Base-by-base conservation (phyloP, 768 basidiomycete genomes). In the Macrolepiota dolichaula region DNA sequence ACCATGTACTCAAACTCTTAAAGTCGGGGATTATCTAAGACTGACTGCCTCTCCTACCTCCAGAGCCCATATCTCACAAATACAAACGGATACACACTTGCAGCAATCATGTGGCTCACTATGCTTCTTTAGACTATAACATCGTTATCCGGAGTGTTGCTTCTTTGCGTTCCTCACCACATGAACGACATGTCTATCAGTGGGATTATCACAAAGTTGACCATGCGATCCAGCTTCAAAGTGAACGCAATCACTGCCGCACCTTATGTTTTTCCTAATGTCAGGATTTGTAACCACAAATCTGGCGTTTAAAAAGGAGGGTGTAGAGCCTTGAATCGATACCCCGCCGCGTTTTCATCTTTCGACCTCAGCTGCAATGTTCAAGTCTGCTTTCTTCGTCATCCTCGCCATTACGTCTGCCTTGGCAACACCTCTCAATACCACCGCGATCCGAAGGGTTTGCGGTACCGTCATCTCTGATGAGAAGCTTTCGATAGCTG, bases 381-480 rank as follows among this genome's bases (percentile, higher is more conserved):
- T 73, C 63, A 60, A 66, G 59, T 66, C 68, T 40, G 56, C 68
- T 46, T 60, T 73, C 63, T 65, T 64, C 61, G 50, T 74, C 44
- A 57, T 77, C 32, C 66, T 76, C 47, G 65, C 69, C 42, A 68
- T 65, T n/a, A 64, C 70, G 49, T 58, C 63, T 13, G 70, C 71
- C 11, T 57, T 74, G 35, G 76, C 71, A 12, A 63, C 65, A 13
- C 71, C 74, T 10, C 66, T 71, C 59, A 70, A 71, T 52, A 46
- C 64, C 68, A 22, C 19, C 44, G 38, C 47, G 7, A 59, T 62
- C 12, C 62, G 61, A 38, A 73, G 69, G 65, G 62, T 61, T 17
- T 82, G 81, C 57, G 80, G 78, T 59, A 76, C 75, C 10, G 61
- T 61, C 59, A 73, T 76, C 61, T 73, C 71, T 55, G 73, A 73